Evolutionary conservation across 2,329 filamentous ascomycete species (phyloP).

Genomic region (Neofusicoccum cordaticola): DNA sequence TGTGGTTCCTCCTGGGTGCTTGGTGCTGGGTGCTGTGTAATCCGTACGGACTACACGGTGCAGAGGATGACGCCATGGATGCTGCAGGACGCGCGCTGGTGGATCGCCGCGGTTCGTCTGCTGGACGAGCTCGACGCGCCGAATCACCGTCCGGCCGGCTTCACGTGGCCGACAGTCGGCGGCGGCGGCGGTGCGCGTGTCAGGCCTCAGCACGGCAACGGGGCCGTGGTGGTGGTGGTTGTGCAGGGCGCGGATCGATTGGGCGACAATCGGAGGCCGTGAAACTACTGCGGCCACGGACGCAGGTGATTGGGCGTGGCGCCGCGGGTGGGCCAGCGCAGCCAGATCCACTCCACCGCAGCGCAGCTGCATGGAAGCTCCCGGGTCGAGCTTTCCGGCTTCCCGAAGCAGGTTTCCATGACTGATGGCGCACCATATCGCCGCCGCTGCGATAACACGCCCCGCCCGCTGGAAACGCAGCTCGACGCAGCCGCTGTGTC

Average conservation of each 20-base stretch:
- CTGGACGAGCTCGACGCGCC: background rate
- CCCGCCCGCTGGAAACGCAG: background rate
- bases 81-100: conserved; percentile 5
- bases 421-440: background rate
- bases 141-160: background rate
- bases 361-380: background rate
- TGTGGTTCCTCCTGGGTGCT: no score
- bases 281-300: background rate
- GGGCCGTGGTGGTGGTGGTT: background rate
- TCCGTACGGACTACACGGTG: background rate
- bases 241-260: background rate
- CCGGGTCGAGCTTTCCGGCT: background rate
- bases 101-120: background rate
- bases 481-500: background rate
- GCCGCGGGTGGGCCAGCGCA: no score
- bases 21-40: no score
- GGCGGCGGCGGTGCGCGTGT: background rate
- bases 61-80: conserved; percentile 1
- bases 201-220: background rate
- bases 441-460: background rate
- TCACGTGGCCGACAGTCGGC: background rate
- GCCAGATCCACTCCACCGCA: conserved; percentile 1
- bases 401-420: conserved; percentile 3
- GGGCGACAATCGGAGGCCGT: background rate
- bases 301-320: background rate